Base-by-base conservation (phyloP, 805 yeast genomes). In the Candida chilensis region DNA sequence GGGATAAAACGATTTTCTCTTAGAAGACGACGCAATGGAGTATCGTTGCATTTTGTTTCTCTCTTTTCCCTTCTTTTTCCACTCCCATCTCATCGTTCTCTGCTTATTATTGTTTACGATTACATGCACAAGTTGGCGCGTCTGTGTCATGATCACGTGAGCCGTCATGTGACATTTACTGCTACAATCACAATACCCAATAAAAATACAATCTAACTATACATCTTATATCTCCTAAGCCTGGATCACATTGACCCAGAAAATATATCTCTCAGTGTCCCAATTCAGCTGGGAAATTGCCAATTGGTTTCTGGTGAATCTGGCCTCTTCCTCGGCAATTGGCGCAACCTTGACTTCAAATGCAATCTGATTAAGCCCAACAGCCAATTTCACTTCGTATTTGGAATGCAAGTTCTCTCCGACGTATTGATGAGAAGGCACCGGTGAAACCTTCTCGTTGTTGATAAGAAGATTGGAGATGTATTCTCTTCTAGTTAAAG, bases 311-410 rank as follows among this genome's bases (percentile, higher is more conserved):
- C n/a, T n/a, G n/a, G n/a, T n/a, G n/a, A 40, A 30, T 21, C 37
- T 41, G 2, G 39, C 44, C 17, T 38, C 31, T 21, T 33, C 37
- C 26, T 43, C 49, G 9, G 33, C 33, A 5, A 30, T 31, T 1
- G 54, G 53, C 15, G 57, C 52, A 10, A 60, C 54, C 5, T 50
- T 39, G 29, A 60, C 50, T 27, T 51, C 52, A 31, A 61, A 64
- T 21, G 57, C 65, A 22, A 69, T 46, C 31, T 59, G 45, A 35
- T 67, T 70, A 39, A 71, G 48, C 1, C 77, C 77, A 27, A 52
- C 39, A 13, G 67, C 63, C 20, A 70, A 45, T 37, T 62, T 67
- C 32, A 67, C 37, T 36, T 69, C 76, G 40, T 58, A 69, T 33
- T 57, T 54, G 48, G 59, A 34, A 37, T 35, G 37, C 46, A 36